These are phyloP conservation scores for Alternaria longipes DNA, from an alignment of 2,329 filamentous ascomycete genomes.

Conservation along the genomic window DNA sequence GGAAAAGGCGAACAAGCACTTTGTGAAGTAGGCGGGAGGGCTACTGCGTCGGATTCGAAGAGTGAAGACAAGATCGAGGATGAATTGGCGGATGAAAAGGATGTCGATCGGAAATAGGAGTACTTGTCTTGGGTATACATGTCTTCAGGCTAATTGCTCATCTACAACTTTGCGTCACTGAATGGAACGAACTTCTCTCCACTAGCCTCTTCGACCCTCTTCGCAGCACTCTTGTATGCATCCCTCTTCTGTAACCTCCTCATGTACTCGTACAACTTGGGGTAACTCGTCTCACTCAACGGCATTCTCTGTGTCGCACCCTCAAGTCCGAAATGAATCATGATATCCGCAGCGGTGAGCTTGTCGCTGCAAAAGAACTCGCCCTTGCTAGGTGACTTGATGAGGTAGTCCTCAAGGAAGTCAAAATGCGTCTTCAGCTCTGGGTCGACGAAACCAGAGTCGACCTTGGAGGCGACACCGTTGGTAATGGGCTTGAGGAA, in stretches of 20 bases:
- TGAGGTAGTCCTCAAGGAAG: constrained; percentile 62
- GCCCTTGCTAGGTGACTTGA: constrained; percentile 57
- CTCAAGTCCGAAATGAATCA: constrained; percentile 63
- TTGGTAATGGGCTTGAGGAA: constrained; percentile 72
- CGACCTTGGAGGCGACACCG: constrained; percentile 61
- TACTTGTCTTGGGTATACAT: background rate
- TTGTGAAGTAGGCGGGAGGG: background rate
- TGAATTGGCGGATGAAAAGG: background rate
- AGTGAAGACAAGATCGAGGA: background rate
- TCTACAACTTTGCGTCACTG: constrained; percentile 35
- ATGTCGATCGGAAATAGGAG: background rate
- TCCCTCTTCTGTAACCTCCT: constrained; percentile 56
- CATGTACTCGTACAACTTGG: constrained; percentile 58
- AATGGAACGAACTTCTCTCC: constrained; percentile 49
- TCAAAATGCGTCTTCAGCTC: constrained; percentile 60
- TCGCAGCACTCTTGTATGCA: constrained; percentile 58
- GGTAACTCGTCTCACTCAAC: constrained; percentile 56
- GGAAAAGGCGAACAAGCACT: background rate
- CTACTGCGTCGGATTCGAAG: background rate
- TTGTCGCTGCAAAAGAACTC: constrained; percentile 60
- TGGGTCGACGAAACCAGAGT: constrained; percentile 56
- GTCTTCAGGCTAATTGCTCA: background rate
- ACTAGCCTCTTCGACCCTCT: constrained; percentile 58
- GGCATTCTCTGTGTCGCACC: constrained; percentile 51
- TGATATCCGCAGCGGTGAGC: constrained; percentile 62